These are phyloP conservation scores for Amphirosellinia nigrospora DNA, from an alignment of 495 filamentous ascomycete genomes.

Conservation along the genomic window DNA sequence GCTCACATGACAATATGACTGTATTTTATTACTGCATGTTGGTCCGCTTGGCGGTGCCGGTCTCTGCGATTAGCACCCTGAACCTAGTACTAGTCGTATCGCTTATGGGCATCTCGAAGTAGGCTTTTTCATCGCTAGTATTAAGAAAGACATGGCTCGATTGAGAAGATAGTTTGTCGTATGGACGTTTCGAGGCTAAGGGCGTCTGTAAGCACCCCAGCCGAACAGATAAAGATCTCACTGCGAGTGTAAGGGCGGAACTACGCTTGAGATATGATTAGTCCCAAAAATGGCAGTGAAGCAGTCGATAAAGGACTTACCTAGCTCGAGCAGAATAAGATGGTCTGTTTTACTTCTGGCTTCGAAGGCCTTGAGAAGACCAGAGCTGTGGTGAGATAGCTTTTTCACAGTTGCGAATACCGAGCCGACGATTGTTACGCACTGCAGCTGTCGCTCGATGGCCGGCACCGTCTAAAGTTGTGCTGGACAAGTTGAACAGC, in stretches of 20 bases:
- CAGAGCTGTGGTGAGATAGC: not conserved
- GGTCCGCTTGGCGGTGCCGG: not conserved
- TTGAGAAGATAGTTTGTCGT: not conserved
- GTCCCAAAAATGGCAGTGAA: not conserved
- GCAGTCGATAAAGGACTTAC: not conserved
- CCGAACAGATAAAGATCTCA: not conserved
- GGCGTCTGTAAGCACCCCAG: not conserved
- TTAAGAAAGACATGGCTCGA: not conserved
- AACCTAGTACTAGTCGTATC: not conserved
- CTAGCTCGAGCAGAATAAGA: not conserved
- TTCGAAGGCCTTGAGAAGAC: not conserved
- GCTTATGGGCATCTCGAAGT: not conserved
- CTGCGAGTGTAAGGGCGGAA: not conserved
- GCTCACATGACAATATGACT: not conserved
- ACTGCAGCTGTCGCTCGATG: not conserved
- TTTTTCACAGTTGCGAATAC: not conserved
- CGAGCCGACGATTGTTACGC: not conserved
- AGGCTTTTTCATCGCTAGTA: not conserved
- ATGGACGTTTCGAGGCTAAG: not conserved
- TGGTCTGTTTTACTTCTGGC: not conserved
- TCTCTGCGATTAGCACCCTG: not conserved
- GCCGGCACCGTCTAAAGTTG: not conserved
- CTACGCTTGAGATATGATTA: not conserved
- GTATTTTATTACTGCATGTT: not conserved
- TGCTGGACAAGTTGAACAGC: not conserved